Evolutionary conservation across 2,329 filamentous ascomycete genomes (phyloP).

Genomic region (Monilinia laxa): DNA sequence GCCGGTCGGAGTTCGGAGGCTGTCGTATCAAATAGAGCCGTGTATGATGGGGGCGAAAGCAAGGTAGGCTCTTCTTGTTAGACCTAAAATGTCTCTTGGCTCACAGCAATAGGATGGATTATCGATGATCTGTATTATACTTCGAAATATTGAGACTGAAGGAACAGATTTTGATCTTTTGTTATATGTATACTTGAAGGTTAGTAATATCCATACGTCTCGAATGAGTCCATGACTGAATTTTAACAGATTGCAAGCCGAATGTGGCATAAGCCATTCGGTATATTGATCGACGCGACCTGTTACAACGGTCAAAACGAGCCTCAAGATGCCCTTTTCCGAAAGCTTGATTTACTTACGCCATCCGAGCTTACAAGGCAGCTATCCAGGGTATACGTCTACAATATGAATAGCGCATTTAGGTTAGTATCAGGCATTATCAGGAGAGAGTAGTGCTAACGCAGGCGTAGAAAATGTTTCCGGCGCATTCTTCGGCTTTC

Average conservation of each 20-base stretch:
- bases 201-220: slow-evolving; percentile 37
- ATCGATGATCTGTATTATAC: slow-evolving; percentile 67
- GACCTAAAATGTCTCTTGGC: not conserved
- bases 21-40: slow-evolving; percentile 61
- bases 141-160: slow-evolving; percentile 66
- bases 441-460: not conserved
- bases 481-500: slow-evolving; percentile 61
- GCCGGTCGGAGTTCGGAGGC: slow-evolving; percentile 65
- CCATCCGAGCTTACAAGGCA: slow-evolving; percentile 61
- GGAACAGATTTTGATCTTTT: slow-evolving; percentile 64
- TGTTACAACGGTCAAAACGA: slow-evolving; percentile 69
- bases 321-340: slow-evolving; percentile 63
- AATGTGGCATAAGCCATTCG: slow-evolving; percentile 68
- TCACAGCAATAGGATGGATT: slow-evolving; percentile 54
- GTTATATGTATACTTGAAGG: slow-evolving; percentile 67
- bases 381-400: slow-evolving; percentile 63
- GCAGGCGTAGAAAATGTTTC: slow-evolving; percentile 59
- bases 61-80: slow-evolving; percentile 47
- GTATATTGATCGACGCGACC: slow-evolving; percentile 66
- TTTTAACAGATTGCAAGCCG: slow-evolving; percentile 60
- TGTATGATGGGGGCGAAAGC: slow-evolving; percentile 70
- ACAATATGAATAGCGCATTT: slow-evolving; percentile 73
- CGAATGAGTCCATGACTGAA: not conserved
- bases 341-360: slow-evolving; percentile 61
- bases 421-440: slow-evolving; percentile 53